Evolutionary conservation across 805 yeast species (phyloP), one percentile per base, ranked within the genome.

Genomic region (Middelhovenomyces tepae): DNA sequence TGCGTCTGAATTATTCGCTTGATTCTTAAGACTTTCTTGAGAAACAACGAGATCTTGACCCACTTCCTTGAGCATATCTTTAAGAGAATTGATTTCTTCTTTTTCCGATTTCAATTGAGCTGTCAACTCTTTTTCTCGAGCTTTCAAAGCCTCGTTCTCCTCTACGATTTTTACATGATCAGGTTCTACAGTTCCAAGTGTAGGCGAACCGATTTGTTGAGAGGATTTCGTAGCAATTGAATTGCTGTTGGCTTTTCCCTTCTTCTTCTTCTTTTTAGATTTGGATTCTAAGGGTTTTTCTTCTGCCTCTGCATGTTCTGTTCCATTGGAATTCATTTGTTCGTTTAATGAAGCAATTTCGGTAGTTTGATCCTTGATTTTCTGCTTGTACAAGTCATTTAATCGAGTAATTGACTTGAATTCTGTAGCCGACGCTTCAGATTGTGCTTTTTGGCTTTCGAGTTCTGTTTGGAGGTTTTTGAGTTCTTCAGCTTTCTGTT

Each of bases 31-130:
- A 34, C 71, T 59, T 28, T 79, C 84, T 42, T 70, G 73, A 0
- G 85, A 73, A 4, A 71, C 68, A 1, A 86, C 93, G 5, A 86
- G 62, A 31, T 84, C 93, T 47, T 81, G 72, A 1, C 95, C 95
- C 17, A 86, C 66, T 36, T 71, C 75, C 42, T 69, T 69, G 34
- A 87, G 53, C 83, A 79, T 82, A 37, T 85, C 95, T 47, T 76
- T 71, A 32, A 81, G 63, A 33, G 64, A 67, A 29, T 75, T 85
- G 11, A 85, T 59, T 47, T 86, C 94, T 35, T 73, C 81, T 23
- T 36, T 14, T 19, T 40, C 35, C 17, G 33, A 14, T 14, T 20
- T 25, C 7, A 38, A 27, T n/a, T 22, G 13, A 39, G 22, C 5
- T 21, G 36, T 38, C 9, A 33, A 16, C 27, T 38, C 22, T 34